phyloP scores from a whole-genome alignment of 73 alveolate species.

The Paramecium primaurelia region DNA sequence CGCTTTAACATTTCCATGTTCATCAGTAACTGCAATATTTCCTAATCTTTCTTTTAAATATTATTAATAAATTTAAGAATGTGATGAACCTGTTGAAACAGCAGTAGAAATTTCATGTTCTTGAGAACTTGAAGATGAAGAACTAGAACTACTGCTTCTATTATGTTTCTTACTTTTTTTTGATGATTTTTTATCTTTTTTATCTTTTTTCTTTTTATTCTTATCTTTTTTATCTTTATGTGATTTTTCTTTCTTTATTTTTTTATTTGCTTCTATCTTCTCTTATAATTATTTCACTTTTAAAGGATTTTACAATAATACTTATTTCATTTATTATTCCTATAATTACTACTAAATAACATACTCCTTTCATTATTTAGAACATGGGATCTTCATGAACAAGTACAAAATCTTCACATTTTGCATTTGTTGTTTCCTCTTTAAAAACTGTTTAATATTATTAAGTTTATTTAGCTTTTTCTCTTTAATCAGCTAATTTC shows the following conservation, averaged over 20 bases:
- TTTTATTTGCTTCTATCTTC: slow-evolving; percentile 6
- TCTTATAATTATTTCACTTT: slow-evolving; percentile 40
- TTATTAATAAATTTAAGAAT: background rate
- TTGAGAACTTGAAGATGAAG: background rate
- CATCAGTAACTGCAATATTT: slow-evolving; percentile 30
- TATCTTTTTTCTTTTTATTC: slow-evolving; percentile 28
- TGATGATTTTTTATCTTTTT: slow-evolving; percentile 34
- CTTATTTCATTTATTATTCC: slow-evolving; percentile 47
- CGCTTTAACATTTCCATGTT: slow-evolving; percentile 36
- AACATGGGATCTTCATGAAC: slow-evolving; percentile 61
- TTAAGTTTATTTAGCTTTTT: background rate
- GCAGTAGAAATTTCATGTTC: background rate
- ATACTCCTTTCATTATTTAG: slow-evolving; percentile 55
- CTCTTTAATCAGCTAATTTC: background rate
- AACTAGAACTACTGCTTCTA: slow-evolving; percentile 34
- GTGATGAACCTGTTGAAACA: background rate
- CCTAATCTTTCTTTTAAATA: slow-evolving; percentile 21
- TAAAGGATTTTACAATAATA: slow-evolving; percentile 25
- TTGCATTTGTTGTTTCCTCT: slow-evolving; percentile 53
- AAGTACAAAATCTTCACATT: slow-evolving; percentile 45
- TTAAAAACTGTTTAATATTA: slow-evolving; percentile 53
- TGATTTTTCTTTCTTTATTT: slow-evolving; percentile 45
- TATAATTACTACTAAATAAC: background rate
- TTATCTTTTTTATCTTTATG: slow-evolving; percentile 47
- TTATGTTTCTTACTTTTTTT: slow-evolving; percentile 21